Base-by-base conservation (phyloP, 108 stramenopile species). In the Nannochloropsis oceanica region DNA sequence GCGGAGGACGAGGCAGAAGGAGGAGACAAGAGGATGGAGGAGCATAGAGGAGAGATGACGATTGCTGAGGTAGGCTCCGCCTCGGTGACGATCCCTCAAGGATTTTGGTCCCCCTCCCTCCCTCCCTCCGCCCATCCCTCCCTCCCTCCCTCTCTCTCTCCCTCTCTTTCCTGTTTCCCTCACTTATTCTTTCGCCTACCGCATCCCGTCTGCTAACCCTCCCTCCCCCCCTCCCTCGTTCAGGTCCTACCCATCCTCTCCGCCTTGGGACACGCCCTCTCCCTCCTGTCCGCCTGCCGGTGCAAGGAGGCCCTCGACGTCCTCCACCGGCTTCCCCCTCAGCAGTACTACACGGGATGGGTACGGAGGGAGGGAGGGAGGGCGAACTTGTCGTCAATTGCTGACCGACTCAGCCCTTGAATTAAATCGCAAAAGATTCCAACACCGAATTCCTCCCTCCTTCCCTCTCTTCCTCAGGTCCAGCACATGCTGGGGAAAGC, bases 291-390 rank as follows among this genome's bases (percentile, higher is more conserved):
- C 34, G 34, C 94, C 87, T 95, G 93, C 87, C 91, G 90, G 25
- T 94, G 93, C 73, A 84, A 85, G 12, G 93, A 94, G 86, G 93
- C 96, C n/a, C 84, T 97, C 73, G 90, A 93, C 81, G 84, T 93
- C n/a, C 94, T 95, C 34, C 90, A 94, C 27, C 82, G 82, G 73
- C 90, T 97, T 13, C 95, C 96, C 42, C 88, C 88, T 8, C 81
- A 82, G 43, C 97, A 97, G 59, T 94, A 94, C 81, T 90, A 93
- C 44, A 96, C 96, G 22, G 96, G 95, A 27, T 97, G 95, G 96
- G 95, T 97, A n/a, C 44, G 81, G 85, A 73, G 85, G 79, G 34
- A 8, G 83, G 59, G n/a, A 73, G n/a, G n/a, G 59, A 3, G 59
- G 10, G 2, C 22, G 59, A 73, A n/a, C 7, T 10, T 18, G 59